Evolutionary conservation across 208 protist species (phyloP).

Genomic region (Balamuthia mandrillaris): DNA sequence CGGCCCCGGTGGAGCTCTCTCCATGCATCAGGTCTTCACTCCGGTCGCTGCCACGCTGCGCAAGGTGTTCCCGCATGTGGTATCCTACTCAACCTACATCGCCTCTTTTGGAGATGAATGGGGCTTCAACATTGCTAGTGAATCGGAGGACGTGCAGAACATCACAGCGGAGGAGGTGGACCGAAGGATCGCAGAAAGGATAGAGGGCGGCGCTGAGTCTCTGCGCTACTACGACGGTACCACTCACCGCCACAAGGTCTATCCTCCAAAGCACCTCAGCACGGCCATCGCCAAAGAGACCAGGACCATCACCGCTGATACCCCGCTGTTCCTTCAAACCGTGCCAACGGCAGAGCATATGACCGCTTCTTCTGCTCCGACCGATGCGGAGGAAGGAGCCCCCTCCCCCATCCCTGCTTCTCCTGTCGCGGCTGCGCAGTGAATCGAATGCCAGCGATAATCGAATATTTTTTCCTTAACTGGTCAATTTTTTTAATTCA

Average conservation of each 20-base stretch:
- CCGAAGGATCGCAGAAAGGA: conserved; percentile 30
- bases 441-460: too few relatives aligned
- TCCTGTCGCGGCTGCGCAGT: too few relatives aligned
- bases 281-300: conserved; percentile 41
- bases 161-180: conserved; percentile 14
- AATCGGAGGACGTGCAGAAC: background rate
- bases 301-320: conserved; percentile 2
- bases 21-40: conserved; percentile 46
- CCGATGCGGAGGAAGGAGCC: too few relatives aligned
- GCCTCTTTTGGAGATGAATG: conserved; percentile 52
- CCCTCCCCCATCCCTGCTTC: too few relatives aligned
- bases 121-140: conserved; percentile 56
- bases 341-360: too few relatives aligned
- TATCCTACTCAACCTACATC: conserved; percentile 31
- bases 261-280: conserved; percentile 46
- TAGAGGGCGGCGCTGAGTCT: conserved; percentile 2
- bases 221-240: conserved; percentile 49
- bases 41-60: conserved; percentile 49
- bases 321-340: background rate
- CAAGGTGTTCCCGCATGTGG: conserved; percentile 42
- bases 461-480: too few relatives aligned
- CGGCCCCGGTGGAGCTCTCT: conserved; percentile 36
- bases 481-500: too few relatives aligned
- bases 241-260: conserved; percentile 39
- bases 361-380: too few relatives aligned